These are phyloP conservation scores for Ceratocystis lukuohia DNA, from an alignment of 2,329 filamentous ascomycete genomes.

Conservation along the genomic window DNA sequence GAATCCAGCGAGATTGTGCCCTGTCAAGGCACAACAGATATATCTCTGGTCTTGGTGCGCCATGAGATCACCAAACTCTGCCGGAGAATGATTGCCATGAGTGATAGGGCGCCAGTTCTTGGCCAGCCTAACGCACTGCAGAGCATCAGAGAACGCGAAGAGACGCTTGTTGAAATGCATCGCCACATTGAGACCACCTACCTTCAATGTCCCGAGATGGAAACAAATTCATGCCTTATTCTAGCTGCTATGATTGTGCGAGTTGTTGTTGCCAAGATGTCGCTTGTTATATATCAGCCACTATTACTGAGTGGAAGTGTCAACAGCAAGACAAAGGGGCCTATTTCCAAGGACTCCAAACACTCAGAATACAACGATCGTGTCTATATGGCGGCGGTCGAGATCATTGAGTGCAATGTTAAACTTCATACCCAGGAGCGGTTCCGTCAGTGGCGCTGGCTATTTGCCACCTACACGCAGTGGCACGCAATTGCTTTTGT, in stretches of 20 bases:
- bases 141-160: slow-evolving; percentile 16
- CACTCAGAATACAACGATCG: slow-evolving; percentile 46
- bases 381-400: slow-evolving; percentile 57
- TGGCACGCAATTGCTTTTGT: slow-evolving; percentile 40
- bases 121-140: slow-evolving; percentile 17
- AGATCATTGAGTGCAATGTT: slow-evolving; percentile 57
- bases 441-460: slow-evolving; percentile 35
- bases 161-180: slow-evolving; percentile 28
- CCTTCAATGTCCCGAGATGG: slow-evolving; percentile 37
- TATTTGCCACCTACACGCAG: slow-evolving; percentile 38
- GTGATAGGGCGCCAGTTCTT: slow-evolving; percentile 12
- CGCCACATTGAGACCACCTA: slow-evolving; percentile 42
- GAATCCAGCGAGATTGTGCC: slow-evolving; percentile 37
- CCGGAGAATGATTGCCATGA: slow-evolving; percentile 23
- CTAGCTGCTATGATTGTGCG: slow-evolving; percentile 54
- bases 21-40: slow-evolving; percentile 39
- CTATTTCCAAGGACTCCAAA: background rate
- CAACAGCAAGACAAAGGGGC: slow-evolving; percentile 34
- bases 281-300: slow-evolving; percentile 63
- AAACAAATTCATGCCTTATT: slow-evolving; percentile 45
- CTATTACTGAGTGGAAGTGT: slow-evolving; percentile 47
- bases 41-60: slow-evolving; percentile 35
- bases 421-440: slow-evolving; percentile 48
- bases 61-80: slow-evolving; percentile 33
- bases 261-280: slow-evolving; percentile 65